A percentile compares a stretch with the other conserved stretches of the same genome.
Conservation (phyloP, 1,139 yeast species). For the Ogataea hybrid region DNA sequence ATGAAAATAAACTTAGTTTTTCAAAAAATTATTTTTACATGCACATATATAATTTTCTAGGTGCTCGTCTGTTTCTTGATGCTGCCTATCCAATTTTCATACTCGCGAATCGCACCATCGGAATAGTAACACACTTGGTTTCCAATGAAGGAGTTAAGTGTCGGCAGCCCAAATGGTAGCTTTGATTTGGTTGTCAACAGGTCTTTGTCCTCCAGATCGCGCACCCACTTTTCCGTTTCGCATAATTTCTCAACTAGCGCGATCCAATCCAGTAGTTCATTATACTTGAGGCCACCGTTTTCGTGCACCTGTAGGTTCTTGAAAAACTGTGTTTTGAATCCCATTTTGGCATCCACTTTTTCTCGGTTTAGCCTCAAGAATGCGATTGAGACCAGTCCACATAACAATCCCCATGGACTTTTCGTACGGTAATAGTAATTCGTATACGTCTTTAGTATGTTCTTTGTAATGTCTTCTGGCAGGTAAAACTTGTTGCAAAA, state of each 20-base stretch:
- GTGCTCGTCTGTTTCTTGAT: slow-evolving; percentile 1
- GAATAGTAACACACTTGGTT: slow-evolving; percentile 20
- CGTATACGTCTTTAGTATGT: slow-evolving; percentile 49
- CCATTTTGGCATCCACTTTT: slow-evolving; percentile 43
- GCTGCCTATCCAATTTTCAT: slow-evolving; percentile 10
- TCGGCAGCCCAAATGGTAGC: slow-evolving; percentile 18
- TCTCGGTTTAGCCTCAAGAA: slow-evolving; percentile 53
- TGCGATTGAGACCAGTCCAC: slow-evolving; percentile 63
- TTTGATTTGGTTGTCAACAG: slow-evolving; percentile 10
- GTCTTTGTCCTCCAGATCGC: slow-evolving; percentile 19
- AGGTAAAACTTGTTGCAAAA: slow-evolving; percentile 64
- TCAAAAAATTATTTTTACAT: background rate
- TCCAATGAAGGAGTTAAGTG: slow-evolving; percentile 24
- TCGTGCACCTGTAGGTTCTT: slow-evolving; percentile 53
- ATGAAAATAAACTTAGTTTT: background rate
- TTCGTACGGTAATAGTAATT: slow-evolving; percentile 52
- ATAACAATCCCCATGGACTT: slow-evolving; percentile 66
- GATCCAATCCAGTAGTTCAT: slow-evolving; percentile 51
- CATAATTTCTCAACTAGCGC: slow-evolving; percentile 52
- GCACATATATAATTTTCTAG: slow-evolving; percentile 1
- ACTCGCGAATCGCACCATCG: slow-evolving; percentile 11
- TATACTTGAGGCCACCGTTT: slow-evolving; percentile 47
- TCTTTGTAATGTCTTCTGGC: slow-evolving; percentile 50
- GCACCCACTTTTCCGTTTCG: slow-evolving; percentile 52
- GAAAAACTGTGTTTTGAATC: slow-evolving; percentile 46